Evolutionary conservation across 1,139 yeast genomes (phyloP), one percentile per base, ranked within the genome.

Genomic region (Blastobotrys capitulatus): DNA sequence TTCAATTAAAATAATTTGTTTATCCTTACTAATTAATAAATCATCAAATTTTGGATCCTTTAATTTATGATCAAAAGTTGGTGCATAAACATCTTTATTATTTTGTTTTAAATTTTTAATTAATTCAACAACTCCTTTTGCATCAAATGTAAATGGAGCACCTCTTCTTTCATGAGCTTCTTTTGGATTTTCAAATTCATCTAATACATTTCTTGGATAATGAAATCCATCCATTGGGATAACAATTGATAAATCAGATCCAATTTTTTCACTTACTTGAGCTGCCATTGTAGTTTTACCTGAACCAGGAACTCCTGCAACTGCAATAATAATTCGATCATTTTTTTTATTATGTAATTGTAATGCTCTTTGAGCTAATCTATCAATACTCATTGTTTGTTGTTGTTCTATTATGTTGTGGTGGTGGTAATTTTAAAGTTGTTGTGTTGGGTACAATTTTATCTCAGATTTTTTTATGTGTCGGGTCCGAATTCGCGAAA

Each of bases 221-320:
- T 90, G 97, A 62, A 77, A 90, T 10, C 97, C 97, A 68, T 68
- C 64, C 90, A 97, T 62, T 83, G 88, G 63, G 88, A 90, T 27
- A 86, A 83, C 46, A 56, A 55, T 41, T 65, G 70, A 48, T 13
- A 26, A 25, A 32, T 39, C 22, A 16, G 19, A 32, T 55, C 77
- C 75, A 25, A 80, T 60, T n/a, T 58, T 56, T n/a, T 64, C 62
- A 35, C 73, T 72, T 1, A 80, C 70, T 12, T 62, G 54, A 38
- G 64, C 62, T 0, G 89, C 82, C 40, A 82, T 63, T 0, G 95
- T 85, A 2, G 89, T 77, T 61, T 87, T 87, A 0, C 96, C 95
- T 1, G 90, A 80, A 2, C 95, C 96, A 0, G 95, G 95, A 0
- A 82, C 75, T 0, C 95, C 95, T 5, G 83, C 82, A 16, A 87